Evolutionary conservation across 306 rosid species (phyloP), one percentile per base, ranked within the genome.

Genomic region (Ziziphus jujuba): DNA sequence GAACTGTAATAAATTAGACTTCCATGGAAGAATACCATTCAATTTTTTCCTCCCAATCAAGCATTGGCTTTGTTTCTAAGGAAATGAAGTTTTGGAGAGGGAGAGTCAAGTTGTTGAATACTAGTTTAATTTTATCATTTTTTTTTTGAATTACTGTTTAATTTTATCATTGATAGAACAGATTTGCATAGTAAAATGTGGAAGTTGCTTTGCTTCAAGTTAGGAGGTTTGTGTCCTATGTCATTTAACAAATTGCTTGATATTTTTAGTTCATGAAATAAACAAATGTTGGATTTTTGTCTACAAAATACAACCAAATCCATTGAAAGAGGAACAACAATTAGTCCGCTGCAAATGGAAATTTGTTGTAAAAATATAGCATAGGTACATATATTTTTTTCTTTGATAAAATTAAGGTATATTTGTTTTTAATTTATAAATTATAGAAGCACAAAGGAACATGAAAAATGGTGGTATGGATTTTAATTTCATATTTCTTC

Each of bases 1-100:
- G 51, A 28, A 48, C 65, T 63, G 54, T 71, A 45, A n/a, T 53
- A 59, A 38, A 52, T 50, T 22, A 34, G 20, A 51, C 50, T 61
- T 57, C 63, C 25, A 73, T 71, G 77, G 70, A 65, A 54, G 38
- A 4, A 5, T 38, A 14, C 9, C 36, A 7, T 3, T 10, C 16
- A 28, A 3, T 6, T 21, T 66, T 21, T 28, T 57, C 21, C 61
- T 7, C 14, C 9, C 28, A 9, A 3, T 13, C 38, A 15, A 24
- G n/a, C 38, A 50, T 9, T 28, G 17, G 61, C 23, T 15, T 52
- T 19, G 19, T 65, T 44, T 70, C 13, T 24, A 61, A 21, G 33
- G 60, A 36, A 51, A 58, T 13, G 9, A 17, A 20, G 7, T 17
- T 49, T 35, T 16, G 38, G 58, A 49, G 57, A 52, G 22, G 71